Evolutionary conservation across 108 stramenopile genomes (phyloP).

Genomic region (Nitzschia sp.): DNA sequence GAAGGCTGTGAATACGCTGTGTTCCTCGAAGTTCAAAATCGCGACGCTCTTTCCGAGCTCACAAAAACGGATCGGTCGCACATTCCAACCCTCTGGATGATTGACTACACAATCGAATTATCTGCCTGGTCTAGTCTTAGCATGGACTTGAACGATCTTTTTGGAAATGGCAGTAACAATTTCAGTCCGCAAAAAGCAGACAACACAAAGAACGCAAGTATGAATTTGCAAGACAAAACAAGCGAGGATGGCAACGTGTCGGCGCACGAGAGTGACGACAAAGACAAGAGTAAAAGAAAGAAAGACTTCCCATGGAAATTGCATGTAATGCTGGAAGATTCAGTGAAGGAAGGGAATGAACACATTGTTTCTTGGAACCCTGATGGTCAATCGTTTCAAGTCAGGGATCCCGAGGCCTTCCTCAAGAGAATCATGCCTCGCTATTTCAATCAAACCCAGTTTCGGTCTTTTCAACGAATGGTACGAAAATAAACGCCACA

Average conservation of each 20-base stretch:
- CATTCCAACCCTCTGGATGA: background rate
- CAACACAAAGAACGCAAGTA: background rate
- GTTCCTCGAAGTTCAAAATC: too few relatives aligned
- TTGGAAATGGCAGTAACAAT: too few relatives aligned
- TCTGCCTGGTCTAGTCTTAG: background rate
- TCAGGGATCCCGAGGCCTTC: constrained; percentile 55
- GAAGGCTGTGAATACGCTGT: too few relatives aligned
- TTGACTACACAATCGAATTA: background rate
- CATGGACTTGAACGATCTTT: background rate
- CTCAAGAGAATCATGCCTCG: constrained; percentile 47
- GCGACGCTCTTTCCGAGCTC: too few relatives aligned
- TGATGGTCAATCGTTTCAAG: constrained; percentile 56
- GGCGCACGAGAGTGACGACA: background rate
- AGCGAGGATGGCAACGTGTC: background rate
- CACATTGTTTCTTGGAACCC: constrained; percentile 65
- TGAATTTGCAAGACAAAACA: background rate
- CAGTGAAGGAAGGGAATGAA: constrained; percentile 43
- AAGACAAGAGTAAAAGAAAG: background rate
- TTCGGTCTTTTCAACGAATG: constrained; percentile 64
- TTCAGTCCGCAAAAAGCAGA: background rate
- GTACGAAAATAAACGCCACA: background rate
- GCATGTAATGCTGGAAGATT: constrained; percentile 53
- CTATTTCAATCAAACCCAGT: constrained; percentile 56
- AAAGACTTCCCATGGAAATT: constrained; percentile 38
- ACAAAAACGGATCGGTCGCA: too few relatives aligned